Evolutionary conservation across 2,329 filamentous ascomycete genomes (phyloP).

Genomic region (Xylariaceae sp.): DNA sequence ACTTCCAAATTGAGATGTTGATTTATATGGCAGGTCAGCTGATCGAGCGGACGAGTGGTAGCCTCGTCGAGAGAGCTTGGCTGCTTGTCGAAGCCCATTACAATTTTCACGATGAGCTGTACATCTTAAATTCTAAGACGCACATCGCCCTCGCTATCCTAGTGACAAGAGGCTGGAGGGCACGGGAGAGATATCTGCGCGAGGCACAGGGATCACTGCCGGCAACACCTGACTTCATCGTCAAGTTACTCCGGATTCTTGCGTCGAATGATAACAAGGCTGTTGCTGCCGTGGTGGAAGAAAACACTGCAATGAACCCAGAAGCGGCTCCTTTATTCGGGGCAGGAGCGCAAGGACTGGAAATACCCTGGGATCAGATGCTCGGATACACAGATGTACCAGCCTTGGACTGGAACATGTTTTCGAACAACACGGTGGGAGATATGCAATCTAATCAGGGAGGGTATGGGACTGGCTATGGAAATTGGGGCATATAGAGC

Average conservation of each 20-base stretch:
- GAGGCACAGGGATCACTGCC: constrained; percentile 36
- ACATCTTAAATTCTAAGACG: constrained; percentile 45
- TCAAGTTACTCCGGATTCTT: constrained; percentile 42
- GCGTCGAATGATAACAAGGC: constrained; percentile 38
- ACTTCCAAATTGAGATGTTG: constrained; percentile 57
- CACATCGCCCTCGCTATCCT: constrained; percentile 46
- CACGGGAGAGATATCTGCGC: constrained; percentile 43
- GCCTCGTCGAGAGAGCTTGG: constrained; percentile 55
- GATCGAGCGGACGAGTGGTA: constrained; percentile 46
- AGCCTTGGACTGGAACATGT: constrained; percentile 32
- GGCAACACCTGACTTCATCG: constrained; percentile 45
- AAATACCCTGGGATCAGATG: constrained; percentile 34
- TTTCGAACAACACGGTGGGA: constrained; percentile 17
- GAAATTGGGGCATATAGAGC: constrained; percentile 6
- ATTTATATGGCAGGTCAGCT: constrained; percentile 55
- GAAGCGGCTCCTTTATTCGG: constrained; percentile 3
- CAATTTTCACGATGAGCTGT: constrained; percentile 48
- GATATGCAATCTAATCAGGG: constrained; percentile 8
- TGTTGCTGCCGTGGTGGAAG: background rate
- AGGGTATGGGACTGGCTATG: constrained; percentile 19
- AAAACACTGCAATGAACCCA: background rate
- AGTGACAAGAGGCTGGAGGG: constrained; percentile 51
- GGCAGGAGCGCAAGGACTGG: constrained; percentile 9
- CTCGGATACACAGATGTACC: constrained; percentile 30
- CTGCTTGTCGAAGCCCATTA: constrained; percentile 45